These are phyloP conservation scores for Paraconiothyrium brasiliense DNA, from an alignment of 2,329 filamentous ascomycete species.

Conservation along the genomic window DNA sequence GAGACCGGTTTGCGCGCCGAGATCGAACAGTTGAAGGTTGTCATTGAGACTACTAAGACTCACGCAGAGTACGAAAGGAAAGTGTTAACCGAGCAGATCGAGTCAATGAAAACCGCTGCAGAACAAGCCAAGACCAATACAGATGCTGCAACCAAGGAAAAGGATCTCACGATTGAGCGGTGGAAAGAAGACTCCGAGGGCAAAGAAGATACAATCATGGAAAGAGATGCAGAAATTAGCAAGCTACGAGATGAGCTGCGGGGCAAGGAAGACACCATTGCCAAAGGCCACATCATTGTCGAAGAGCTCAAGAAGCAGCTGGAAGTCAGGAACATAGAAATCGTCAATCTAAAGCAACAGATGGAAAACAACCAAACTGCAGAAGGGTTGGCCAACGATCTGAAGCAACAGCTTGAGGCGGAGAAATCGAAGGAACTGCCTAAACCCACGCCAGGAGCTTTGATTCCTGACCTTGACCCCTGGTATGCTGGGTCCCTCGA, in stretches of 20 bases:
- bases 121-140: slow-evolving; percentile 35
- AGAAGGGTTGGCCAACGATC: slow-evolving; percentile 24
- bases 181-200: slow-evolving; percentile 47
- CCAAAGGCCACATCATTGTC: slow-evolving; percentile 14
- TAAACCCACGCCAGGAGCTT: slow-evolving; percentile 40
- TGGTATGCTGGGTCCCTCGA: slow-evolving; percentile 66
- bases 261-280: slow-evolving; percentile 24
- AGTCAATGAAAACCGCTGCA: slow-evolving; percentile 28
- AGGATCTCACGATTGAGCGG: slow-evolving; percentile 39
- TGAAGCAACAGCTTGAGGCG: slow-evolving; percentile 35
- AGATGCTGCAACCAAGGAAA: slow-evolving; percentile 38
- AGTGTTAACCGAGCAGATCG: slow-evolving; percentile 31
- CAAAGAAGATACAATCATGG: slow-evolving; percentile 44
- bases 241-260: slow-evolving; percentile 36
- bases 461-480: slow-evolving; percentile 64
- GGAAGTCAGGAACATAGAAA: slow-evolving; percentile 2
- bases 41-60: slow-evolving; percentile 27
- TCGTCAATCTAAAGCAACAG: slow-evolving; percentile 6
- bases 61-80: slow-evolving; percentile 30
- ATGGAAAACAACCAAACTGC: slow-evolving; percentile 3
- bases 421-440: slow-evolving; percentile 35
- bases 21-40: slow-evolving; percentile 29
- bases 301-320: slow-evolving; percentile 8
- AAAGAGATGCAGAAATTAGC: slow-evolving; percentile 35
- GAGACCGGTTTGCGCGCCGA: slow-evolving; percentile 22